A percentile compares a stretch with the other conserved stretches of the same genome.
Evolutionary conservation across 164 flowering plant genomes (phyloP).

Genomic region (Buxus sempervirens): DNA sequence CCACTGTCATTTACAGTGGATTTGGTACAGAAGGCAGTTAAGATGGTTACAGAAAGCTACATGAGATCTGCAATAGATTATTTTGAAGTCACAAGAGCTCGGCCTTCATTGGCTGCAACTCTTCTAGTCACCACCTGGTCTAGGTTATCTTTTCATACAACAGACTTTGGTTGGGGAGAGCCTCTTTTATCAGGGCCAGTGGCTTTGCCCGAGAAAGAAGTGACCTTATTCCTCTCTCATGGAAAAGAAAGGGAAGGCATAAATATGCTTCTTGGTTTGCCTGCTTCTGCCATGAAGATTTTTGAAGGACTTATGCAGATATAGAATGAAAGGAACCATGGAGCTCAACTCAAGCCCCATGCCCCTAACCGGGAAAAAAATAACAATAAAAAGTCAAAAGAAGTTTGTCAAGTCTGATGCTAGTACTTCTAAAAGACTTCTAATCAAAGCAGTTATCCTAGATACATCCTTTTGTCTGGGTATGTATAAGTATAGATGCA

Average conservation of each 20-base stretch:
- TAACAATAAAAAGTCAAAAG: no score
- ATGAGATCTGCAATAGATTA: conserved; percentile 52
- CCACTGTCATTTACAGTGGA: conserved; percentile 17
- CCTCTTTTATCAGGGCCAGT: conserved; percentile 24
- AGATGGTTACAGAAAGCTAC: conserved; percentile 31
- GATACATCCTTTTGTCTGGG: no score
- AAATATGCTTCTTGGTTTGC: conserved; percentile 28
- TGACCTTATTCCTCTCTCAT: conserved; percentile 20
- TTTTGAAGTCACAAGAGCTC: conserved; percentile 29
- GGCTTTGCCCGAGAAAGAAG: conserved; percentile 24
- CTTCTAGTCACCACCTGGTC: conserved; percentile 31
- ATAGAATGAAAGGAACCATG: conserved; percentile 1
- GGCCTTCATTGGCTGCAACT: conserved; percentile 13
- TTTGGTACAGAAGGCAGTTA: conserved; percentile 35
- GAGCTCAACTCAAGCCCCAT: no score
- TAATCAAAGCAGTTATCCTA: no score
- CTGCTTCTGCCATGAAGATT: conserved; percentile 27
- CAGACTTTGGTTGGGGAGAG: conserved; percentile 36
- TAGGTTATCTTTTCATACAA: conserved; percentile 18
- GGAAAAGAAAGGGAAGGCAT: conserved; percentile 23
- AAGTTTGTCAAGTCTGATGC: not conserved
- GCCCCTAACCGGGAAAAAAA: no score
- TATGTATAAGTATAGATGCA: no score
- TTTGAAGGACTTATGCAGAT: conserved; percentile 22
- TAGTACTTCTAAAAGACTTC: not conserved